Evolutionary conservation across 1,139 yeast genomes (phyloP), one percentile per base, ranked within the genome.

Genomic region (Casaregolazyma suthepensis): DNA sequence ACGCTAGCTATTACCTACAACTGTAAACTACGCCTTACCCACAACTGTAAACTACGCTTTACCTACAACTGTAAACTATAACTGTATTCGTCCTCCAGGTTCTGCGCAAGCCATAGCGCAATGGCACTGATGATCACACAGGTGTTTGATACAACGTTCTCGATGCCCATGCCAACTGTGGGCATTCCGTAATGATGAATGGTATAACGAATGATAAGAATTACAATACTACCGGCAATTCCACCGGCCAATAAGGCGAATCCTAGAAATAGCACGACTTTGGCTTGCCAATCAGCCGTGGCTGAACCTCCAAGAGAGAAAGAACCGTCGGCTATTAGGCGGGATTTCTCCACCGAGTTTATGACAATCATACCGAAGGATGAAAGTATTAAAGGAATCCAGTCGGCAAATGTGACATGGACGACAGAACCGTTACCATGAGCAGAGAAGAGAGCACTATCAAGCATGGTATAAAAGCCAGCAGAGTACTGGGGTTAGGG

Each of bases 181-280:
- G 98, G 97, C 76, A 85, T 84, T 23, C 78, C 74, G 68, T 80
- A 87, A 61, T 86, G 86, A 59, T 89, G 88, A 63, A 89, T 76
- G 57, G 91, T 71, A 68, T 87, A 93, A 69, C 93, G 88, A 63
- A 93, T 76, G 47, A 91, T 87, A 59, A 93, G 76, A 17, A 93
- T 93, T 68, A 90, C 90, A 61, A 93, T 81, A 6, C 95, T 83
- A 1, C 98, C 98, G 19, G 97, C 90, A 59, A 93, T 75, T 1
- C 99, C 99, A 51, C 97, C 95, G 0, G 98, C 97, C 57, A 93
- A 76, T 51, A 91, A 75, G 1, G 96, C 87, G 69, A 93, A 93
- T 9, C 99, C 99, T 63, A 88, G 75, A 67, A 94, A 93, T 57
- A 93, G 75, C 15, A 94, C 83, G 38, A 90, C 84, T 63, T 96